Base-by-base conservation (phyloP, 768 basidiomycete species). In the Naganishia vaughanmartiniae region DNA sequence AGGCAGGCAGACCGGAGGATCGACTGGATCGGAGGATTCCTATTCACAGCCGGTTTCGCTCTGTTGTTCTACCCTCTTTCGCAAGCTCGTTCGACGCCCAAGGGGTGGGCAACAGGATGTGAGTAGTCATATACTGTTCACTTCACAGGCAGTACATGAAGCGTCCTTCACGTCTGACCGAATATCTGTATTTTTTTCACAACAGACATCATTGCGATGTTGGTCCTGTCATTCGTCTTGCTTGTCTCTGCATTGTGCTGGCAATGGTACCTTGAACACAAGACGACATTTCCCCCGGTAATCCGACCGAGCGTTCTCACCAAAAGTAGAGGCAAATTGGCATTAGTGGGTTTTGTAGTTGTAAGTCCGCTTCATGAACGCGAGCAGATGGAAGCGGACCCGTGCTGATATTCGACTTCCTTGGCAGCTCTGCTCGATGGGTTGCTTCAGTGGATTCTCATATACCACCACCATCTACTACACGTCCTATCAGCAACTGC, bases 1-100 rank as follows among this genome's bases (percentile, higher is more conserved):
- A 65, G 58, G 15, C 80, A 81, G 42, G 66, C 58, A 54, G 34
- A 69, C 72, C 21, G 81, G 36, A 83, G 87, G 0, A 84, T 92
- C 0, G 91, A 93, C 71, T 92, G 89, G 89, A 79, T 90, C 17
- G 91, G 91, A 4, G 88, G 87, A 0, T 76, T 84, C n/a, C 79
- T 92, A 24, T 79, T 87, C 58, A 90, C 89, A 0, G 75, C 81
- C 0, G 89, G 88, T 0, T 81, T 91, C 28, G 85, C 87, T 4
- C 79, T 91, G 0, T 84, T 92, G 73, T 84, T 88, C 10, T 91
- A 91, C 73, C 86, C 88, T 0, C 84, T 93, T 1, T 86, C 87
- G 54, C 85, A 91, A 72, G 88, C 86, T 19, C 85, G 84, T 12
- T 80, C 85, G 10, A 87, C 85, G 7, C 81, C 83, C 0, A 57